A percentile compares a stretch with the other conserved stretches of the same genome.
phyloP scores from a whole-genome alignment of 306 rosid species.

The Vicia sativa region DNA sequence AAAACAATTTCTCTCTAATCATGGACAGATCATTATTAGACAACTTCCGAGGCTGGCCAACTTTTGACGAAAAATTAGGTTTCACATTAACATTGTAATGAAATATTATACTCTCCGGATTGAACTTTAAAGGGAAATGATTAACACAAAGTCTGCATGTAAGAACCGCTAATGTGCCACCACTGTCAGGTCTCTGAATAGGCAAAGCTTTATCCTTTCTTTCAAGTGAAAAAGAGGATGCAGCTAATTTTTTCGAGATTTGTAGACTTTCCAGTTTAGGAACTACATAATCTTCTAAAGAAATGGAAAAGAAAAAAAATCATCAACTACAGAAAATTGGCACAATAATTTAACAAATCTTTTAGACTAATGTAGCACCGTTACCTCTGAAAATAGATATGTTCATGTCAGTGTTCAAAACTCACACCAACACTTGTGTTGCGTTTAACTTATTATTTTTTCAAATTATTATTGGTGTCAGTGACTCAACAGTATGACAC shows the following conservation, averaged over 20 bases:
- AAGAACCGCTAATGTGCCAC: slow-evolving; percentile 47
- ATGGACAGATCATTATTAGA: slow-evolving; percentile 54
- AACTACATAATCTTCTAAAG: slow-evolving; percentile 37
- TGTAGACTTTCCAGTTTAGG: slow-evolving; percentile 33
- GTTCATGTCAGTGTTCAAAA: too few species aligned
- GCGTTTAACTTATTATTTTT: too few species aligned
- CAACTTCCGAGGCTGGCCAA: slow-evolving; percentile 51
- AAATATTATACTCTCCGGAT: slow-evolving; percentile 51
- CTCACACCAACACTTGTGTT: too few species aligned
- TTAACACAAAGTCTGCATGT: slow-evolving; percentile 50
- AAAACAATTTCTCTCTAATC: slow-evolving; percentile 58
- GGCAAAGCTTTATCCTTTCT: slow-evolving; percentile 40
- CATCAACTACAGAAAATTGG: background rate
- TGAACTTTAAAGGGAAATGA: slow-evolving; percentile 55
- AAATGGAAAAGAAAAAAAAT: slow-evolving; percentile 3
- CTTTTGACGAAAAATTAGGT: slow-evolving; percentile 44
- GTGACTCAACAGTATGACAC: too few species aligned
- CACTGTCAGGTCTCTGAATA: slow-evolving; percentile 63
- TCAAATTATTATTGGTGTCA: too few species aligned
- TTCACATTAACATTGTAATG: slow-evolving; percentile 62
- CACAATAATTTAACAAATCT: slow-evolving; percentile 17
- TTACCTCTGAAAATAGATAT: too few species aligned
- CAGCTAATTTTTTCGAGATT: slow-evolving; percentile 23
- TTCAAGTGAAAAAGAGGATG: slow-evolving; percentile 12
- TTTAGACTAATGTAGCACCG: background rate